A percentile compares a stretch with the other conserved stretches of the same genome.
phyloP scores from a whole-genome alignment of 768 basidiomycete species.

The Suillus hirtellus region DNA sequence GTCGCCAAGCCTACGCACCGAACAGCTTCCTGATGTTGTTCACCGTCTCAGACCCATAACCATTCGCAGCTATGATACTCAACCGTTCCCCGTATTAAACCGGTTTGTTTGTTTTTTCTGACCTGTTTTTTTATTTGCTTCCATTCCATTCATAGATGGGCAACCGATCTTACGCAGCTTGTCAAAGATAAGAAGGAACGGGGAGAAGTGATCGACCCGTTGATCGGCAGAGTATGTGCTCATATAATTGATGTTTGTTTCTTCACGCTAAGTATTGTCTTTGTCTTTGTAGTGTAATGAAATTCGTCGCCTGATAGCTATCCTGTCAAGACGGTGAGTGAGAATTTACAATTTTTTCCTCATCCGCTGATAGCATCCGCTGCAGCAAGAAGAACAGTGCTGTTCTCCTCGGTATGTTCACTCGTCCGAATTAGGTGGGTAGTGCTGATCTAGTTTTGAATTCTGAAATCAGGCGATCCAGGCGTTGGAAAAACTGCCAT shows the following conservation, averaged over 20 bases:
- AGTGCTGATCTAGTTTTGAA: neutral
- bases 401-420: slow-evolving; percentile 10
- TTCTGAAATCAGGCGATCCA: slow-evolving; percentile 7
- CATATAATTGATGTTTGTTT: neutral
- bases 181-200: slow-evolving; percentile 11
- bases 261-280: neutral
- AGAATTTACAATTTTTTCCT: no score
- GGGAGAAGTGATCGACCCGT: slow-evolving; percentile 5
- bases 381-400: slow-evolving; percentile 15
- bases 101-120: neutral
- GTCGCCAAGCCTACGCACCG: neutral
- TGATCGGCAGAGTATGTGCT: slow-evolving; percentile 11
- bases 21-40: neutral
- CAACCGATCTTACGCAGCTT: slow-evolving; percentile 9
- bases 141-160: slow-evolving; percentile 4
- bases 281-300: neutral
- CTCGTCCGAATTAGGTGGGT: neutral
- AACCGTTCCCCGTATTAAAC: neutral
- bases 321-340: slow-evolving; percentile 5
- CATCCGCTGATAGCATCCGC: neutral
- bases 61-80: neutral
- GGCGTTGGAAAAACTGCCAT: slow-evolving; percentile 14
- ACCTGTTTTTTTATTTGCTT: neutral
- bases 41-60: neutral
- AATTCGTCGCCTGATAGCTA: slow-evolving; percentile 6